Evolutionary conservation across 805 yeast species (phyloP), one percentile per base, ranked within the genome.

Genomic region (Candida railenensis): DNA sequence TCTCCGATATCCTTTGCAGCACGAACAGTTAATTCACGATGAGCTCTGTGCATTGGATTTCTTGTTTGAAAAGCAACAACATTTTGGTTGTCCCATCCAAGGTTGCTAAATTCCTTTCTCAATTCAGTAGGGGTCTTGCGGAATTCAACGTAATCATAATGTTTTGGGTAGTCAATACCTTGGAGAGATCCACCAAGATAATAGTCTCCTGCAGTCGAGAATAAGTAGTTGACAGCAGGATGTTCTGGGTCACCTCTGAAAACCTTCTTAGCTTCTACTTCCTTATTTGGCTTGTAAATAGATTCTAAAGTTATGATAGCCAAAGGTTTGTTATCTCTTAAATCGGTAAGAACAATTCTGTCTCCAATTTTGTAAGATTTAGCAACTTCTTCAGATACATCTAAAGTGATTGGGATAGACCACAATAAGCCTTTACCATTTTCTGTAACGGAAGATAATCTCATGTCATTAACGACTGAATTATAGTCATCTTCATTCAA

Each of bases 1-100:
- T 92, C 90, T 54, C 89, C 85, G 55, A 89, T 82, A 55, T 88
- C 94, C 60, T 90, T 81, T n/a, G 98, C 97, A 33, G 97, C 98
- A 59, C 97, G 81, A 40, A 91, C 96, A 14, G 98, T 91, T 61
- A 91, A 76, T 69, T 91, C 98, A 66, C 97, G 81, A 69, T 91
- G 98, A 30, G 98, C 98, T 67, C 98, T 83, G 70, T 91, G 98
- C 97, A 91, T 92, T 56, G 98, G 98, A 74, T 91, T 91, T 75
- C 98, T 82, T 37, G 98, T 91, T 74, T 91, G 98, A 85, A 91
- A 91, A 30, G 98, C 98, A 41, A 91, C 98, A 46, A 91, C 87
- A 44, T 66, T 62, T 47, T 71, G 67, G 59, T 82, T 77, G 59
- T 81, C 78, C 97, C 97, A 91, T 54, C 88, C 85, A 64, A 86